Evolutionary conservation across 2,329 filamentous ascomycete genomes (phyloP), one percentile per base, ranked within the genome.

Genomic region (Cytospora piceae): DNA sequence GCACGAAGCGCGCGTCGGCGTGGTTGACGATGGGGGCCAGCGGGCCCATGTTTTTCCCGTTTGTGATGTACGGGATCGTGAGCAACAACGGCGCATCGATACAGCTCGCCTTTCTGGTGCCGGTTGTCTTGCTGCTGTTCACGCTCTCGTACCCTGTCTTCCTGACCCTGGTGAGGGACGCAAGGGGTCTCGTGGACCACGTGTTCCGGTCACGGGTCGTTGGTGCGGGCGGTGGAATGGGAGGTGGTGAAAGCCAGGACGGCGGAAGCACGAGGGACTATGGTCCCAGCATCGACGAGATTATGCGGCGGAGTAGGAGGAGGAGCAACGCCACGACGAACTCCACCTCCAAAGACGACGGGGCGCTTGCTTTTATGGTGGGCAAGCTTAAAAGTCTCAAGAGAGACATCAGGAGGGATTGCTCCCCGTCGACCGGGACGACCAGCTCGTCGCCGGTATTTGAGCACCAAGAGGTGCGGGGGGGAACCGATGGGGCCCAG

Each of bases 1-100:
- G 92, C 69, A 93, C 90, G 4, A 96, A 96, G 78, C 85, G 89
- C 57, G 92, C 90, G 0, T 89, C 90, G 0, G 90, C 90, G 1
- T 91, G 87, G 75, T 88, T 96, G 69, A 91, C 94, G 1, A 92
- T 89, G 74, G 90, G 89, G 58, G 90, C 88, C 1, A 88, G 85
- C 1, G 91, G 91, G 2, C 90, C 91, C 14, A 90, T 88, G 0
- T 86, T 89, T 64, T 90, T 92, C 72, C 91, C 91, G 0, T 91
- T 92, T 39, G 82, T 93, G 61, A 83, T 92, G 67, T 92, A 90
- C 66, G 89, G 81, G 56, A 89, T 91, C 51, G 81, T 89, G 27
- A 52, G 14, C 24, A 34, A 46, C 31, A 34, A 60, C 9, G 51
- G 42, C 6, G 58, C 24, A 5, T 81, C 82, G 56, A 87, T 90